Evolutionary conservation across 768 basidiomycete species (phyloP), one percentile per base, ranked within the genome.

Genomic region (Tremella yokohamensis): DNA sequence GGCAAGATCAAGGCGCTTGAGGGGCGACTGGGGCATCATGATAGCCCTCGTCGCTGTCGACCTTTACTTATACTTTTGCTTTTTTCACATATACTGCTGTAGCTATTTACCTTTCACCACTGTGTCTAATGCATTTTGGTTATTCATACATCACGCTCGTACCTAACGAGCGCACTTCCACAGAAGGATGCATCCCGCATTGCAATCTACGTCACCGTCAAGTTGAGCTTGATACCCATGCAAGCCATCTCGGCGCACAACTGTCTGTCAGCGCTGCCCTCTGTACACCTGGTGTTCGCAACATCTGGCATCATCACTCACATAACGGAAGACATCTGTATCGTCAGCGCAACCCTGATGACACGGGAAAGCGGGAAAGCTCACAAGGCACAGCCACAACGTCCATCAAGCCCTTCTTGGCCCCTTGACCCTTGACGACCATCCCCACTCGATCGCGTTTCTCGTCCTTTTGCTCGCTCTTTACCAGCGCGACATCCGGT

Each of bases 141-240:
- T n/a, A n/a, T n/a, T n/a, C n/a, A n/a, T n/a, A n/a, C n/a, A n/a
- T n/a, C n/a, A n/a, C n/a, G n/a, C n/a, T n/a, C n/a, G n/a, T n/a
- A n/a, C n/a, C n/a, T n/a, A n/a, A n/a, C n/a, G n/a, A n/a, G n/a
- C n/a, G n/a, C n/a, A n/a, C n/a, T n/a, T n/a, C n/a, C n/a, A n/a
- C n/a, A n/a, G n/a, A n/a, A n/a, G n/a, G n/a, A n/a, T n/a, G n/a
- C n/a, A n/a, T n/a, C n/a, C n/a, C n/a, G n/a, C n/a, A n/a, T n/a
- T n/a, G n/a, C n/a, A n/a, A n/a, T n/a, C n/a, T 15, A 45, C 4
- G 42, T 52, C 15, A 93, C 84, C 72, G 88, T 85, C 49, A 98
- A 78, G 49, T 89, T 88, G 51, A 98, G 83, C 37, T 87, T 84
- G 68, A 99, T 97, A 47, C 96, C 94, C 94, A 98, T 98, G 16